phyloP scores from a whole-genome alignment of 1,139 yeast genomes.

The Nakaseomyces delphensis region DNA sequence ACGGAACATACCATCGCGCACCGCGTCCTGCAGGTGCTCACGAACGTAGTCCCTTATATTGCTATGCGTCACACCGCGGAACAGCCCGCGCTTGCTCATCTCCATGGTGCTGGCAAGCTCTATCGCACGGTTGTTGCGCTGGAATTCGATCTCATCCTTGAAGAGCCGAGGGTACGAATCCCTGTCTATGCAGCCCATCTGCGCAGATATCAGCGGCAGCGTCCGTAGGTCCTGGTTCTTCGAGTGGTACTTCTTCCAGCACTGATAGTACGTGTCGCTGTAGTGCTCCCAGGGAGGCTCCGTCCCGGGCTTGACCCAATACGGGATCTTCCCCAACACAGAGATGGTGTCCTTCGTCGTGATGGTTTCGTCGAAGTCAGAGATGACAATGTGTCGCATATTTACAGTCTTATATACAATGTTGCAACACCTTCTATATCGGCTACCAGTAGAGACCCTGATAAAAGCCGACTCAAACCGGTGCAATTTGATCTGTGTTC shows the following conservation, averaged over 20 bases:
- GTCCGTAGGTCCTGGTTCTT: constrained; percentile 1
- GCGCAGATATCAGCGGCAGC: not conserved
- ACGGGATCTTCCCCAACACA: constrained; percentile 21
- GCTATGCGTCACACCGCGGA: constrained; percentile 16
- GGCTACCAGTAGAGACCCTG: constrained; percentile 14
- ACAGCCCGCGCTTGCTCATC: constrained; percentile 16
- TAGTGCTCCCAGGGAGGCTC: constrained; percentile 25
- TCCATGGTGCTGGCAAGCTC: constrained; percentile 24
- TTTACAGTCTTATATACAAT: constrained; percentile 7
- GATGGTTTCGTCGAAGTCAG: constrained; percentile 31
- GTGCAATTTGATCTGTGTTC: constrained; percentile 7
- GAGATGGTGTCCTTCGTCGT: constrained; percentile 26
- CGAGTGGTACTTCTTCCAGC: constrained; percentile 10
- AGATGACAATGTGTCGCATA: constrained; percentile 18
- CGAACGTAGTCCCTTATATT: constrained; percentile 13
- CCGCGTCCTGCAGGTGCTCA: not conserved
- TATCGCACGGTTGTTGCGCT: constrained; percentile 15
- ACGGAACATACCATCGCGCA: constrained; percentile 1
- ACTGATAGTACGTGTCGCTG: constrained; percentile 18
- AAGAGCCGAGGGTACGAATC: constrained; percentile 8
- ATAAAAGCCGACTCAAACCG: constrained; percentile 28
- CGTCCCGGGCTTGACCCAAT: constrained; percentile 13
- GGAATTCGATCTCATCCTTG: constrained; percentile 15
- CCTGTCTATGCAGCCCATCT: not conserved
- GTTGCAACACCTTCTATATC: constrained; percentile 30